Base-by-base conservation (phyloP, 179 eudicot genomes). In the Silene noctiflora region DNA sequence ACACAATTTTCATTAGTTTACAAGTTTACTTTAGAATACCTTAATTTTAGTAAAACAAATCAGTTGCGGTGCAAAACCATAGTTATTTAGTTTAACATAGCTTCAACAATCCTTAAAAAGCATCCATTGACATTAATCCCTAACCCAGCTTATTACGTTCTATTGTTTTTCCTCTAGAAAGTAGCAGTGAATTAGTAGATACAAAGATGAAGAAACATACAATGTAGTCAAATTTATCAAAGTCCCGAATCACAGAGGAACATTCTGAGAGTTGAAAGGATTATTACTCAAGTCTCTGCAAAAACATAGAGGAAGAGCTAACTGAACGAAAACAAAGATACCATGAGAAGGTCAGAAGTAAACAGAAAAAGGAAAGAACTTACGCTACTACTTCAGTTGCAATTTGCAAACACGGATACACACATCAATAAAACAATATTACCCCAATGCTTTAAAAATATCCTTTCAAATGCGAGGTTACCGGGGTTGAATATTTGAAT, bases 261-360 rank as follows among this genome's bases (percentile, higher is more conserved):
- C 68, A 69, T 69, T 80, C 2, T 89, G 76, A 39, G 58, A 65
- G 21, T 84, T 79, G 63, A 91, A 92, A 7, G 78, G 77, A 78
- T 91, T 92, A 68, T 92, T 92, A 89, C 97, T 92, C 86, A 92
- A 72, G 77, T 91, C 96, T 85, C 97, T 92, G 96, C 88, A 85
- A 58, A 53, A 76, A 68, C 68, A 58, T 13, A 58, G 7, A 4
- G 60, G 72, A 55, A 3, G 25, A 72, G 60, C 22, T 78, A 31
- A 62, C 10, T 48, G 17, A 62, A 22, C 12, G 11, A 51, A 17
- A 27, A 65, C 42, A 72, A 25, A 21, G 1, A 22, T 69, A 35
- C 55, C 44, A n/a, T 39, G 31, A 72, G 62, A 78, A 21, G 16
- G 46, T 42, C 48, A 42, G 11, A 42, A 42, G 13, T 1, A 42